phyloP scores from a whole-genome alignment of 2,329 filamentous ascomycete species.

The Ascocoryne sarcoides region DNA sequence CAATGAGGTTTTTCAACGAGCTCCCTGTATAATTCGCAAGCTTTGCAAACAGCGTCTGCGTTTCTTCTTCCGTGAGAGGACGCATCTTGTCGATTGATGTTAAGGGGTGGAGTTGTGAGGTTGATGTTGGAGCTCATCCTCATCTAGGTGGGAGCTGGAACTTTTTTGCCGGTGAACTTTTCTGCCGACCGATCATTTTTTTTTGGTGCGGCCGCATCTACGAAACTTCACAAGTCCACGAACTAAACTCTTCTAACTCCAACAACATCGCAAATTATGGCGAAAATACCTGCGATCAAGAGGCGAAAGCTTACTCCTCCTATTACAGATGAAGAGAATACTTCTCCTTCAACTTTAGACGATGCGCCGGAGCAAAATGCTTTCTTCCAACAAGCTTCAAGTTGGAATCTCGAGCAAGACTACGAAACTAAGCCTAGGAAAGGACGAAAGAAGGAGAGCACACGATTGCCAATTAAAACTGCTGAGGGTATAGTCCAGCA shows the following conservation, averaged over 20 bases:
- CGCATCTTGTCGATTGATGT: constrained; percentile 47
- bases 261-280: constrained; percentile 18
- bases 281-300: constrained; percentile 35
- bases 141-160: not conserved
- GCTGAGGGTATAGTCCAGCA: constrained; percentile 64
- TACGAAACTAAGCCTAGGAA: constrained; percentile 78
- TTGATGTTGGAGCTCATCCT: constrained; percentile 1
- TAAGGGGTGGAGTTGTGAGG: not conserved
- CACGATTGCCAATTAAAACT: constrained; percentile 78
- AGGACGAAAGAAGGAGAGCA: constrained; percentile 66
- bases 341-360: constrained; percentile 25
- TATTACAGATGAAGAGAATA: constrained; percentile 37
- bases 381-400: constrained; percentile 66
- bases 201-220: constrained; percentile 17
- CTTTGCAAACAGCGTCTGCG: constrained; percentile 79
- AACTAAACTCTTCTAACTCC: not conserved
- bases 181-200: constrained; percentile 18
- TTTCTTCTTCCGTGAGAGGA: constrained; percentile 70
- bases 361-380: constrained; percentile 18
- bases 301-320: constrained; percentile 50
- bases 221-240: constrained; percentile 6
- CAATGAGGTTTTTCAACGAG: constrained; percentile 77
- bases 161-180: constrained; percentile 21
- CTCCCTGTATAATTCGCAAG: constrained; percentile 87
- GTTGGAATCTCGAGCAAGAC: constrained; percentile 87